A percentile compares a stretch with the other conserved stretches of the same genome.
Evolutionary conservation across 495 filamentous ascomycete species (phyloP).

Genomic region (Alectoria sarmentosa): DNA sequence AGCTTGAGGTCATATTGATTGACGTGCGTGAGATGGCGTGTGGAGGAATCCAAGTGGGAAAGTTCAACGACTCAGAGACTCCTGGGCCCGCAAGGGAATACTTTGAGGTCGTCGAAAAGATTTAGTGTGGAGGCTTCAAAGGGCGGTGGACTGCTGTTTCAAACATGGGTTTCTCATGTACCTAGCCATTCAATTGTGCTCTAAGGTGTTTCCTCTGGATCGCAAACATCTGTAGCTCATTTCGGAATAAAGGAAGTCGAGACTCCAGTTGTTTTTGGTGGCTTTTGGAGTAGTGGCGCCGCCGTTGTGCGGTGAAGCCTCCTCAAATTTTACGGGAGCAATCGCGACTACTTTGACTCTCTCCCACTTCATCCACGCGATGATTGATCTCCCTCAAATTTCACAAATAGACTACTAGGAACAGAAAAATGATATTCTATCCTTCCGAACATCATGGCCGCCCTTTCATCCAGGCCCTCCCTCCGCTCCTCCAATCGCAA

Average conservation of each 20-base stretch:
- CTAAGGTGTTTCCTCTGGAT: neutral
- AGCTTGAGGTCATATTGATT: neutral
- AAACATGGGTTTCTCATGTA: neutral
- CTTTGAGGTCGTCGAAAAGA: neutral
- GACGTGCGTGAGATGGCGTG: neutral
- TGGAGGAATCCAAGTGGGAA: too few species aligned
- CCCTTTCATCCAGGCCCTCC: constrained; percentile 25
- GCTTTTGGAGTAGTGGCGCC: neutral
- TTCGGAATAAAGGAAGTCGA: neutral
- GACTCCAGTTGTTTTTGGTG: too few species aligned
- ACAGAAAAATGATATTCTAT: constrained; percentile 21
- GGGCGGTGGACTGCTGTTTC: neutral
- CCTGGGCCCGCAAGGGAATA: neutral
- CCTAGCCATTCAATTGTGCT: neutral
- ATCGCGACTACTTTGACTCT: constrained; percentile 14
- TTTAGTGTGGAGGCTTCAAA: neutral
- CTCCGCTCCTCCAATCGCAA: constrained; percentile 25
- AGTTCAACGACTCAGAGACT: neutral
- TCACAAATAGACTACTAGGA: neutral
- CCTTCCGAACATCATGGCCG: constrained; percentile 25
- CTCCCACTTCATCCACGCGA: constrained; percentile 14
- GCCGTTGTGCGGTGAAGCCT: neutral
- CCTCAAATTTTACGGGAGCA: constrained; percentile 11
- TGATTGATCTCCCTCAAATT: constrained; percentile 9
- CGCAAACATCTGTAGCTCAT: neutral